Conservation (phyloP, 495 filamentous ascomycete species). For the Apiosordaria backusii region DNA sequence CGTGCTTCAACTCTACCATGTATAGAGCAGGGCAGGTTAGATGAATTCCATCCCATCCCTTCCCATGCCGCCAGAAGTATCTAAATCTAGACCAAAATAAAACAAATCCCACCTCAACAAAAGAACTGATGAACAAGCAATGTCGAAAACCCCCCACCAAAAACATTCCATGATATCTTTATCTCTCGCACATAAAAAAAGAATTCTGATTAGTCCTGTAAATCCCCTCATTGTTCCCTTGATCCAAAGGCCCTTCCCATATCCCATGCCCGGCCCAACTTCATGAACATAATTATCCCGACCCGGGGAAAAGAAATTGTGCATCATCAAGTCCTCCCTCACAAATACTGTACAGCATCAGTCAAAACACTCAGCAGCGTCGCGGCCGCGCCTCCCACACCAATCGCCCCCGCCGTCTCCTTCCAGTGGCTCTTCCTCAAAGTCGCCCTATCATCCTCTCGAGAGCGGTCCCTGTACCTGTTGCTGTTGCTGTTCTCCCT, state of each 20-base stretch:
- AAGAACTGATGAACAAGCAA: conserved; percentile 7
- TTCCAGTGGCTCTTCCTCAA: conserved; percentile 38
- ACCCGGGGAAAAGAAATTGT: not conserved
- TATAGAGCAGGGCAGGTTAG: no score
- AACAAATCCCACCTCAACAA: not conserved
- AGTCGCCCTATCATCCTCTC: conserved; percentile 24
- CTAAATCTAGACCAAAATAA: not conserved
- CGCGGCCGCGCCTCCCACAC: conserved; percentile 50
- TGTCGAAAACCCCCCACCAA: not conserved
- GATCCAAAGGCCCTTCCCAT: not conserved
- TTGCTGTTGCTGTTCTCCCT: conserved; percentile 1
- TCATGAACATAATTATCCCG: not conserved
- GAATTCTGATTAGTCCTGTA: no score
- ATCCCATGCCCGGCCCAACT: not conserved
- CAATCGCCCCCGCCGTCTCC: conserved; percentile 43
- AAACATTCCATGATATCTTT: not conserved
- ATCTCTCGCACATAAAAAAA: no score
- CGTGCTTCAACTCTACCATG: no score
- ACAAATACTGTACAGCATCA: conserved; percentile 42
- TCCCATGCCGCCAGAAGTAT: not conserved
- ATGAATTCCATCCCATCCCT: not conserved
- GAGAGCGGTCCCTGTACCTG: conserved; percentile 20
- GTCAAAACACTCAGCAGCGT: conserved; percentile 49
- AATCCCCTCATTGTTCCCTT: no score
- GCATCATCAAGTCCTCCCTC: not conserved